Conservation (phyloP, 2,329 filamentous ascomycete genomes). For the Conoideocrella luteorostrata region DNA sequence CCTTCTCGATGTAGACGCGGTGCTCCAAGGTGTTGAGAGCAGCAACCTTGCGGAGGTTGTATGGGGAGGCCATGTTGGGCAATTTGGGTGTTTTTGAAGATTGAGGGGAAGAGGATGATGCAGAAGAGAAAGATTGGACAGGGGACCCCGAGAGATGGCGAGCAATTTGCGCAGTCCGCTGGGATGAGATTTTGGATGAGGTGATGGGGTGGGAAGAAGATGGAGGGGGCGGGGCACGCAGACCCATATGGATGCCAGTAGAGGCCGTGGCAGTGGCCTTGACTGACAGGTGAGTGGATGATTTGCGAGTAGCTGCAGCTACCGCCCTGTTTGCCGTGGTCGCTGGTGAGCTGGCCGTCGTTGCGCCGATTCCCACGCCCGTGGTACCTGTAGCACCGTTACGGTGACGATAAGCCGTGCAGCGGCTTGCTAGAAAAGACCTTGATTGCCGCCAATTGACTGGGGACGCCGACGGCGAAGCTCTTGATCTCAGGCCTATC, state of each 20-base stretch:
- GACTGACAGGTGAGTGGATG: background rate
- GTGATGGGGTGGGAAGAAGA: slow-evolving; percentile 19
- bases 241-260: slow-evolving; percentile 16
- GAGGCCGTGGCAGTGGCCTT: slow-evolving; percentile 1
- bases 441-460: background rate
- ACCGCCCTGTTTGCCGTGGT: background rate
- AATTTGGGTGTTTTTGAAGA: slow-evolving; percentile 16
- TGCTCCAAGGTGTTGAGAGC: slow-evolving; percentile 91
- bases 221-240: slow-evolving; percentile 33
- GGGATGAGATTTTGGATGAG: slow-evolving; percentile 40
- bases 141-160: slow-evolving; percentile 39
- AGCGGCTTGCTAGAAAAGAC: background rate
- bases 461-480: background rate
- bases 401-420: too few relatives aligned
- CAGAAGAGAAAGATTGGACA: slow-evolving; percentile 11
- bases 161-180: slow-evolving; percentile 48
- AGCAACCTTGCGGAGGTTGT: slow-evolving; percentile 79
- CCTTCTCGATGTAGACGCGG: slow-evolving; percentile 96
- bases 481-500: background rate
- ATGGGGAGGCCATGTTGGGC: slow-evolving; percentile 53
- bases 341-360: too few relatives aligned
- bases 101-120: slow-evolving; percentile 12
- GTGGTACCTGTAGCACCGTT: too few relatives aligned
- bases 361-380: too few relatives aligned
- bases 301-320: background rate